Evolutionary conservation across 176 grass and related monocot species (phyloP).

Genomic region (Triticum aestivum): DNA sequence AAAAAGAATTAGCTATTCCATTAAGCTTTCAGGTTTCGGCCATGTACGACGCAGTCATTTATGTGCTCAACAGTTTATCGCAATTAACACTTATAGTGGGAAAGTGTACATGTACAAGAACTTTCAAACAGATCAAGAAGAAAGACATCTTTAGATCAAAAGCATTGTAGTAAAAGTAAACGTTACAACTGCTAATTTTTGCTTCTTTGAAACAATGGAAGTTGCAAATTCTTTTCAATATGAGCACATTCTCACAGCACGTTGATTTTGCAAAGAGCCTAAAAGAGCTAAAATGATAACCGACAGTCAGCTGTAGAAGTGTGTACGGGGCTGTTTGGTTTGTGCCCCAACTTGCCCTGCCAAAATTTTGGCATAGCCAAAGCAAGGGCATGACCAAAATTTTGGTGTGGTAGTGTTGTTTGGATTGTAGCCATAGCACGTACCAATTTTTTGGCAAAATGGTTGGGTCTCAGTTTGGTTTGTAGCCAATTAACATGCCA

Average conservation of each 20-base stretch:
- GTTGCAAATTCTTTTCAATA: not conserved
- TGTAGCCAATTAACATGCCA: too few species aligned
- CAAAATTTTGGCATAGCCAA: too few species aligned
- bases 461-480: too few species aligned
- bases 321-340: not conserved
- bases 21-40: not conserved
- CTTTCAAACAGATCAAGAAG: not conserved
- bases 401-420: too few species aligned
- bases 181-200: not conserved
- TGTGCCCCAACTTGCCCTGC: too few species aligned
- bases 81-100: not conserved
- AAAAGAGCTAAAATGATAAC: not conserved
- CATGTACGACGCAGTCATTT: not conserved
- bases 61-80: conserved; percentile 1
- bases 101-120: not conserved
- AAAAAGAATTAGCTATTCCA: not conserved
- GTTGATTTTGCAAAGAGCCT: not conserved
- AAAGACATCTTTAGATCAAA: not conserved
- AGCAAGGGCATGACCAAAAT: too few species aligned
- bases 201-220: too few species aligned
- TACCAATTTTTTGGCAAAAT: too few species aligned
- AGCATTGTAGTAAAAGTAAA: not conserved
- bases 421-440: too few species aligned
- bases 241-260: not conserved
- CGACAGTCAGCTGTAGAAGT: not conserved